Percentiles rank a stretch among this genome's conserved stretches.
Conservation (phyloP, 148 eudicot genomes). For the Fagopyrum homotropicum region DNA sequence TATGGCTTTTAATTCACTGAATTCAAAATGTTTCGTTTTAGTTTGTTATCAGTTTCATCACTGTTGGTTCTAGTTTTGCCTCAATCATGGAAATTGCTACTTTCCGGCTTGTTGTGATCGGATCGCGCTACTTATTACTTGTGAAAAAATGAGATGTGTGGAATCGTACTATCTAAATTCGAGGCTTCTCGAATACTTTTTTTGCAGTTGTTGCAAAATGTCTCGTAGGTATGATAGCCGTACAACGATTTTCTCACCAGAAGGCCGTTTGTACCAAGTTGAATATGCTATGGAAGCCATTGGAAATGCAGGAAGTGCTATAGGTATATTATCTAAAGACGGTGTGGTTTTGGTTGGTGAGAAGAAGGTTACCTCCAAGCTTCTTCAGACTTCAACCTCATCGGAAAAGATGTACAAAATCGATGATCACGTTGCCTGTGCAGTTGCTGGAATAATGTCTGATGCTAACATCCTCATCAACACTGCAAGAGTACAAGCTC, state of each 20-base stretch:
- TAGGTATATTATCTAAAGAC: constrained; percentile 71
- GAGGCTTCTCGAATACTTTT: not conserved
- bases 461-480: constrained; percentile 94
- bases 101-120: not conserved
- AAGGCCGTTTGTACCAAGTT: constrained; percentile 94
- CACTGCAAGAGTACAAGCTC: constrained; percentile 85
- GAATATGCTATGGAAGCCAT: constrained; percentile 98
- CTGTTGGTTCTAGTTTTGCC: not conserved
- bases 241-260: constrained; percentile 91
- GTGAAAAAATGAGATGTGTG: not conserved
- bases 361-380: constrained; percentile 91
- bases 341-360: constrained; percentile 87
- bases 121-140: not conserved
- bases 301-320: constrained; percentile 85
- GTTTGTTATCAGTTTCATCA: too few species aligned
- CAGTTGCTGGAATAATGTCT: constrained; percentile 93
- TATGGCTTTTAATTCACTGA: too few species aligned
- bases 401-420: constrained; percentile 90
- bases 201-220: constrained; percentile 30
- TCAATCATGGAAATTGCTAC: not conserved
- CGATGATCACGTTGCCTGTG: constrained; percentile 91
- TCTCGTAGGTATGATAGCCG: constrained; percentile 90
- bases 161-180: not conserved
- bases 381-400: constrained; percentile 75
- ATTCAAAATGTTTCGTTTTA: too few species aligned